Base-by-base conservation (phyloP, 805 yeast genomes). In the Metschnikowia lochheadii region DNA sequence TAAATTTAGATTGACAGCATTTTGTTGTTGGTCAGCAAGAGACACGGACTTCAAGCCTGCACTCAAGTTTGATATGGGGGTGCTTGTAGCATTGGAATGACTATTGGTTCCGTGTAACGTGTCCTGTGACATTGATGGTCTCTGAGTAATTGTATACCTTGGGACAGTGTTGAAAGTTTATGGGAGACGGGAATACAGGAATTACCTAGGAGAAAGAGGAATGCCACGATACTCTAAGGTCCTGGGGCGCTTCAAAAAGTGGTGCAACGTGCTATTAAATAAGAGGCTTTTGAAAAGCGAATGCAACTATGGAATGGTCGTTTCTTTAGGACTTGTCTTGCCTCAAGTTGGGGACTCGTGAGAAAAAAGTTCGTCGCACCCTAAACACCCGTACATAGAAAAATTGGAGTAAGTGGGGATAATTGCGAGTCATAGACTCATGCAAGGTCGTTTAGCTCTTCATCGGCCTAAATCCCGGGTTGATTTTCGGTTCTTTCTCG, bases 21-120 rank as follows among this genome's bases (percentile, higher is more conserved):
- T 69, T 34, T 69, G 69, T 43, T 75, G 74, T 49, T 71, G 76
- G 50, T 72, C 77, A n/a, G 62, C 56, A 34, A 76, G 67, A 21
- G 67, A 58, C 1, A 76, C 80, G 17, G 71, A 65, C 59, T 73
- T 72, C 51, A 76, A 66, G 15, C 80, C 80, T 2, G 78, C 80
- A 6, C 76, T 69, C 44, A 76, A 64, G 54, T 74, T 70, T 42
- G 78, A 73, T 49, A 76, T 76, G 49, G 74, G 70, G n/a, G 46
- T 44, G 40, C 40, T 44, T 44, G 46, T 35, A 11, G 38, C 38
- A 42, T 42, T 32, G 17, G 37, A 18, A 33, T 42, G 45, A 21
- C 37, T 42, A 42, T 33, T 42, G 31, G 38, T 42, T 20, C 36
- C 45, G 15, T 42, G 45, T 21, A 42, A 42, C 11, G 45, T 42